Conservation (phyloP, 805 yeast species). For the Metschnikowia corniflorae region DNA sequence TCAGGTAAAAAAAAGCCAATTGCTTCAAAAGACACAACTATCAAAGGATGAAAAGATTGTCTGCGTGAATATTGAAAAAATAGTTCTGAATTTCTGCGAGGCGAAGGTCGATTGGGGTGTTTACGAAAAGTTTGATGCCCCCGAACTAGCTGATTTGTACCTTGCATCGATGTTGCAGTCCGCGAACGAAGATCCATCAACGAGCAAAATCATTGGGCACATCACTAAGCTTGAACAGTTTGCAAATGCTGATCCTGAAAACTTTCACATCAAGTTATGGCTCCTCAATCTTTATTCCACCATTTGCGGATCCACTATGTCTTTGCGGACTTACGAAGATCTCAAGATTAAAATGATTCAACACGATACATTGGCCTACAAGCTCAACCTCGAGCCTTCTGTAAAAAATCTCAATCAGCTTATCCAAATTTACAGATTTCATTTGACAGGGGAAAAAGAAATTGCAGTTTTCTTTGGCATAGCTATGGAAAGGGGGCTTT, state of each 20-base stretch:
- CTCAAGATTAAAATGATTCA: constrained; percentile 74
- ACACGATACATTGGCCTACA: constrained; percentile 61
- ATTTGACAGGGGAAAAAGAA: constrained; percentile 52
- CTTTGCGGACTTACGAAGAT: constrained; percentile 47
- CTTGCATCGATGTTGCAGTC: constrained; percentile 15
- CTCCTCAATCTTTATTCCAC: constrained; percentile 57
- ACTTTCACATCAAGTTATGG: constrained; percentile 71
- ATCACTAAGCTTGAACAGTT: constrained; percentile 58
- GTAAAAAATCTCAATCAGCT: constrained; percentile 32
- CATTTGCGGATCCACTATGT: constrained; percentile 52
- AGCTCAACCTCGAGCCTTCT: constrained; percentile 45
- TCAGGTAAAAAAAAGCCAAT: neutral
- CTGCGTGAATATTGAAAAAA: constrained; percentile 12
- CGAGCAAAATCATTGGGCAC: constrained; percentile 29
- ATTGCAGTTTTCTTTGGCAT: constrained; percentile 44
- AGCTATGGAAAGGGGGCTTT: constrained; percentile 58
- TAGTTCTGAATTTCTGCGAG: constrained; percentile 4
- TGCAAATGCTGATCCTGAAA: constrained; percentile 56
- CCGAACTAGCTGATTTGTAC: constrained; percentile 13
- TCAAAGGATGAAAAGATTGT: constrained; percentile 2
- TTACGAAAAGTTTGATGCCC: constrained; percentile 6
- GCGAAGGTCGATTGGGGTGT: constrained; percentile 5
- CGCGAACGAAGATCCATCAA: constrained; percentile 21
- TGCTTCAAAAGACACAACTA: constrained; percentile 1
- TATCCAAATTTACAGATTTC: constrained; percentile 42